Evolutionary conservation across 805 yeast species (phyloP).

Genomic region (Candida nanaspora): DNA sequence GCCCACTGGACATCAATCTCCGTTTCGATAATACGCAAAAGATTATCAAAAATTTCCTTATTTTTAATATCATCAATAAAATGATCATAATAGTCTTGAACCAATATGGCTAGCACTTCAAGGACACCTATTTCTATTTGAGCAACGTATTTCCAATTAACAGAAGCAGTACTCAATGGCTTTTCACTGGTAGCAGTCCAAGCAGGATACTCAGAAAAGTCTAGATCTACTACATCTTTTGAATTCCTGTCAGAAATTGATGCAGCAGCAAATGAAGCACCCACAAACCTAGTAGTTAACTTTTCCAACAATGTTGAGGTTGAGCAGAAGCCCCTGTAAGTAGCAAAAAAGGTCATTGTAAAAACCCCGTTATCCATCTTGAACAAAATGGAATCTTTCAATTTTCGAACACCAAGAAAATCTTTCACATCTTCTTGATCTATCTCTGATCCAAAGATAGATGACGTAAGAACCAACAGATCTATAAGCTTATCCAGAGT

Average conservation of each 20-base stretch:
- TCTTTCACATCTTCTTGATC: conserved; percentile 34
- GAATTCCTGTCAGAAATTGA: conserved; percentile 31
- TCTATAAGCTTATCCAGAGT: conserved; percentile 73
- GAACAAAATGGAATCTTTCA: conserved; percentile 23
- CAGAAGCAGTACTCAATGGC: conserved; percentile 31
- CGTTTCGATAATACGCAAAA: conserved; percentile 60
- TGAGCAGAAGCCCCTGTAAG: conserved; percentile 60
- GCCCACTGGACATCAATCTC: conserved; percentile 53
- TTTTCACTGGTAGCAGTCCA: conserved; percentile 40
- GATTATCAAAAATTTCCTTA: conserved; percentile 52
- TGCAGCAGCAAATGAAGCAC: conserved; percentile 55
- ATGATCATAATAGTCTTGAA: conserved; percentile 66
- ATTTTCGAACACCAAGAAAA: conserved; percentile 22
- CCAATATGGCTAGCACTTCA: conserved; percentile 66
- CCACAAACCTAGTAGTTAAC: conserved; percentile 47
- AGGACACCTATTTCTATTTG: conserved; percentile 78
- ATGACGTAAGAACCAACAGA: conserved; percentile 64
- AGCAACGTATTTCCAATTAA: conserved; percentile 61
- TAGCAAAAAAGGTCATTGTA: conserved; percentile 62
- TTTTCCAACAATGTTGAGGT: conserved; percentile 46
- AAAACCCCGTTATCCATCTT: conserved; percentile 59
- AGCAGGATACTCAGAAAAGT: conserved; percentile 32
- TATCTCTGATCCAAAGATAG: conserved; percentile 42
- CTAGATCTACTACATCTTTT: not conserved
- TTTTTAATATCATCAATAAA: conserved; percentile 62